Base-by-base conservation (phyloP, 139 green algal genomes). In the Tetradesmus obliquus region DNA sequence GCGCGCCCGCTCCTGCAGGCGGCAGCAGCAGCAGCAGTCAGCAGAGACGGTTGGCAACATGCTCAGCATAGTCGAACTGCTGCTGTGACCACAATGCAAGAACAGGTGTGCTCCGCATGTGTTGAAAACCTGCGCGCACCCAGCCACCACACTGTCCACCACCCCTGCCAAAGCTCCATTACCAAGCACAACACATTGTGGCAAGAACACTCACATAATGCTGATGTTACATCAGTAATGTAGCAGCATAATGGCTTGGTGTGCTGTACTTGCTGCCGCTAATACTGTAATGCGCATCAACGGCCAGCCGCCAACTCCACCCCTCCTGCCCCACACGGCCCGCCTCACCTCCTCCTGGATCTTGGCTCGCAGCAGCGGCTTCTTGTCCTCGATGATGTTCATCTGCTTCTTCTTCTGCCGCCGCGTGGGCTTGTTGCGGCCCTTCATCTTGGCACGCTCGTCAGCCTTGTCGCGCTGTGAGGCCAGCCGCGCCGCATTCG, bases 331-430 rank as follows among this genome's bases (percentile, higher is more conserved):
- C n/a, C 51, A 69, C 82, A 53, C 51, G 15, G 12, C 15, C 22
- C 13, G n/a, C 58, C 84, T 17, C 57, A 95, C 94, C 94, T 95
- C 92, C 80, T 96, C 91, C 79, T 93, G 60, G 80, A 94, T 82
- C 15, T 88, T 79, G 55, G 57, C 69, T 72, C 92, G 92, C 53
- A 96, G 58, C 0, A 62, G 71, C 0, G 93, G 91, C 85, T 94
- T 95, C 84, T 93, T 94, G 81, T 96, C 97, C 93, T 98, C 96
- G 22, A 99, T 96, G 88, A 99, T 96, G 93, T 99, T 99, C 80
- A 91, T 89, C 94, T 99, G 97, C 96, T 99, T 99, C 94, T 98
- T 98, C 82, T 94, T 91, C 85, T 97, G 95, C 72, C 95, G 94
- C 92, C 96, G 94, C 24, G 88, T 97, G 22, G 97, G 96, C 93